Percentiles rank a stretch among this genome's conserved stretches.
Conservation (phyloP, 352 stramenopile species). For the Phytopythium cucurbitacearum region DNA sequence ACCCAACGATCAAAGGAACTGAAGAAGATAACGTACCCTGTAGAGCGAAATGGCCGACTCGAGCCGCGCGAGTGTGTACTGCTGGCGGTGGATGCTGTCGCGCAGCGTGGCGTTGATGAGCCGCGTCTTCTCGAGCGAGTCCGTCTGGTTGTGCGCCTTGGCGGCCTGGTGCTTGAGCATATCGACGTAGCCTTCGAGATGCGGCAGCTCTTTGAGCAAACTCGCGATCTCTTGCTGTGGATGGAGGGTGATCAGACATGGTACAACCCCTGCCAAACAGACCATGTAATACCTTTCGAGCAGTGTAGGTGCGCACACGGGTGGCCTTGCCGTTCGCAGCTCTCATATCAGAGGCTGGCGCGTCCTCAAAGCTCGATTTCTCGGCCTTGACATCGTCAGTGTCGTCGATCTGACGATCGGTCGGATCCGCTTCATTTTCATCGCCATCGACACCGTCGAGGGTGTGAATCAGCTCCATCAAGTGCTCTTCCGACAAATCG, state of each 20-base stretch:
- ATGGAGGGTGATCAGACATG: neutral
- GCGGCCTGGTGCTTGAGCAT: constrained; percentile 29
- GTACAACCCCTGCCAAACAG: neutral
- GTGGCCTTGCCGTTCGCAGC: neutral
- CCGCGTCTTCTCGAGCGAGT: constrained; percentile 26
- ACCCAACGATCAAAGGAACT: neutral
- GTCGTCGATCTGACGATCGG: neutral
- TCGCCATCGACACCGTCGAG: neutral
- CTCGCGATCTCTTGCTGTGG: constrained; percentile 14
- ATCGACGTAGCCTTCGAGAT: constrained; percentile 25
- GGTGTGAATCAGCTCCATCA: constrained; percentile 1
- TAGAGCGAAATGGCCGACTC: constrained; percentile 22
- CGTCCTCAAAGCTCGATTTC: too few species aligned
- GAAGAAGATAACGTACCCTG: constrained; percentile 5
- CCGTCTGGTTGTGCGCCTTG: constrained; percentile 23
- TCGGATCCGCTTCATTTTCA: neutral
- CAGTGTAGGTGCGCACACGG: constrained; percentile 21
- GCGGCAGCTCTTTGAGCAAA: constrained; percentile 15
- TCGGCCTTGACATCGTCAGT: neutral
- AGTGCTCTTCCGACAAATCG: constrained; percentile 1
- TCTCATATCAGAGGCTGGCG: neutral
- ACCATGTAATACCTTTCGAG: constrained; percentile 14
- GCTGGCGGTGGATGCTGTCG: constrained; percentile 14
- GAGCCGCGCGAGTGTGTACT: constrained; percentile 17
- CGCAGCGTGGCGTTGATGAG: constrained; percentile 25